Conservation (phyloP, 2,329 filamentous ascomycete species). For the Phaeomoniella chlamydospora region DNA sequence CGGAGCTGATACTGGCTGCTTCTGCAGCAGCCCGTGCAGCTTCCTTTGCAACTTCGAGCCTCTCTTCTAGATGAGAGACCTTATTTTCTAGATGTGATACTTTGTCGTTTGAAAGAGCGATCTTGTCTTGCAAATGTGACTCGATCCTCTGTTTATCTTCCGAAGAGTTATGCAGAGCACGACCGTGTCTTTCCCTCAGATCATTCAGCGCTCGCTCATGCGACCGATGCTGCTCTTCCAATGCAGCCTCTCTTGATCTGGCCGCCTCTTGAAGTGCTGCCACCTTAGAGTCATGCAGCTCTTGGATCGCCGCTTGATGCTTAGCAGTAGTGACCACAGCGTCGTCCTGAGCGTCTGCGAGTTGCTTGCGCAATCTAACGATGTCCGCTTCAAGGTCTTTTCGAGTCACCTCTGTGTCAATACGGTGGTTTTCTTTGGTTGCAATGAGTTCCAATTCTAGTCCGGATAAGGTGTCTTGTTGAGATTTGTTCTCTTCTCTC, state of each 20-base stretch:
- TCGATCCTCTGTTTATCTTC: conserved; percentile 76
- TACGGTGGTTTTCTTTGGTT: conserved; percentile 61
- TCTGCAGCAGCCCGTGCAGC: conserved; percentile 71
- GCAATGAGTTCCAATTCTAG: conserved; percentile 75
- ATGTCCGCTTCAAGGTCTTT: conserved; percentile 68
- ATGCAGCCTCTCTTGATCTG: conserved; percentile 36
- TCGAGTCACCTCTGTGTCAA: conserved; percentile 69
- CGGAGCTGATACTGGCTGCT: conserved; percentile 46
- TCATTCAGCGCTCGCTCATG: conserved; percentile 65
- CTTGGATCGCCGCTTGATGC: conserved; percentile 72
- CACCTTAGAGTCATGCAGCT: conserved; percentile 56
- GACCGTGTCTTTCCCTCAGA: conserved; percentile 59
- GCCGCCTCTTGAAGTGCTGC: conserved; percentile 39
- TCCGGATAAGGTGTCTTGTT: conserved; percentile 53
- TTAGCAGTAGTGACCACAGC: conserved; percentile 65
- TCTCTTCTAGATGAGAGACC: conserved; percentile 73
- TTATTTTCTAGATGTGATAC: conserved; percentile 76
- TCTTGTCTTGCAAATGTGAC: conserved; percentile 63
- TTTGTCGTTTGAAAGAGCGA: conserved; percentile 72
- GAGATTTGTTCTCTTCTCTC: conserved; percentile 45
- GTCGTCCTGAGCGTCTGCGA: conserved; percentile 60
- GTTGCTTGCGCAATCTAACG: conserved; percentile 70
- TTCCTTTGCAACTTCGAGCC: conserved; percentile 76
- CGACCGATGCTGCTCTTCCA: conserved; percentile 41
- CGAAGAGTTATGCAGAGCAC: conserved; percentile 54